Evolutionary conservation across 2,329 filamentous ascomycete genomes (phyloP), one percentile per base, ranked within the genome.

Genomic region (Monosporascus sp.): DNA sequence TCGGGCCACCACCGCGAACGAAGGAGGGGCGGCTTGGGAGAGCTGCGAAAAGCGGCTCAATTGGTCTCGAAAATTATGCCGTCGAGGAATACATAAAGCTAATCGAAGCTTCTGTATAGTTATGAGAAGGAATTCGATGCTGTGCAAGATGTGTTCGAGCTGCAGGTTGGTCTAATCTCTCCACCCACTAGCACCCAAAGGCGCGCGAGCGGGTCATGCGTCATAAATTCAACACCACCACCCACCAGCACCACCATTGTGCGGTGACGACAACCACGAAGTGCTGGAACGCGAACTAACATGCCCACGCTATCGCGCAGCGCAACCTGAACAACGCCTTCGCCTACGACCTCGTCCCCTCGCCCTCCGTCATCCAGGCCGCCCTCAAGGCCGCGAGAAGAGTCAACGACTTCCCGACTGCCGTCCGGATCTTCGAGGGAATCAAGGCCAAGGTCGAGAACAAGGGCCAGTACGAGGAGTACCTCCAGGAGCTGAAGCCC

Each of bases 391-490:
- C 94, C 66, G 94, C 94, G 64, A 84, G 94, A 74, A 85, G 94
- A 74, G 94, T 99, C 72, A 97, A 99, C 77, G 94, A 99, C 81
- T 97, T 87, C 80, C 94, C 94, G 63, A 99, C 94, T 62, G 94
- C 94, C 66, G 94, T 99, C 70, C 90, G 94, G 71, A 87, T 99
- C 75, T 99, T 99, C 74, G 94, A 99, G 85, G 94, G 93, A 70
- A 88, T 99, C 84, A 97, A 96, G 81, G 90, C 91, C 77, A 99
- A 99, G 86, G 94, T 97, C 65, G 94, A 99, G 85, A 99, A 96
- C 85, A 88, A 91, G 77, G 84, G 85, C 69, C 94, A 99, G 80
- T 99, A 99, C 80, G 84, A 97, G 70, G 88, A 96, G 80, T 97
- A 96, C 78, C 86, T 99, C 58, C 82, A 89, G 70, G 90, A 96